phyloP scores from a whole-genome alignment of 176 grass and related monocot genomes.

The Tuctoria greenei region DNA sequence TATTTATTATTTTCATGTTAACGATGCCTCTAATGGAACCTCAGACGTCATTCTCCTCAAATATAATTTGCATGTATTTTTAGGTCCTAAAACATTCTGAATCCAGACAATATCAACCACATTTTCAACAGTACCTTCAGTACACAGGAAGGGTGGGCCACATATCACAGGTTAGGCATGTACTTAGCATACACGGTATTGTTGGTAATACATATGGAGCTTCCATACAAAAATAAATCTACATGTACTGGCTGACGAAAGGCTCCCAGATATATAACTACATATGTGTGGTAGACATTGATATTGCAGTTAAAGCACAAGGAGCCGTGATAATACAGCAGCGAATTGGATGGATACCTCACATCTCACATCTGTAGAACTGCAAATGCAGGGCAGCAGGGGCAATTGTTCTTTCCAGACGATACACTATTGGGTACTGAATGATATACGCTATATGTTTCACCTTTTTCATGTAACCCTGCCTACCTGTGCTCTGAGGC shows the following conservation, averaged over 20 bases:
- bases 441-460: background rate
- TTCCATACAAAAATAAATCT: background rate
- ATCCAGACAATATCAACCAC: background rate
- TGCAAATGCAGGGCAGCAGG: background rate
- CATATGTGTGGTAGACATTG: background rate
- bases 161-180: background rate
- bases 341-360: background rate
- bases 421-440: background rate
- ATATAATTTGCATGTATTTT: background rate
- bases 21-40: background rate
- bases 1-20: background rate
- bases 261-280: background rate
- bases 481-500: background rate
- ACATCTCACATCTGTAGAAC: background rate
- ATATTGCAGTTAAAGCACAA: background rate
- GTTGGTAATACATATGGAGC: background rate
- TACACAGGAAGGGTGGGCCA: background rate
- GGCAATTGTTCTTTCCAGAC: background rate
- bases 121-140: background rate
- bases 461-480: background rate
- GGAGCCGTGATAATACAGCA: background rate
- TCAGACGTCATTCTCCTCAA: background rate
- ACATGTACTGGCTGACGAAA: background rate
- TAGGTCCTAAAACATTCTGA: background rate
- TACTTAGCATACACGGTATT: background rate